Conservation (phyloP, 2,329 filamentous ascomycete genomes). For the Neophaeococcomyces mojaviensis region DNA sequence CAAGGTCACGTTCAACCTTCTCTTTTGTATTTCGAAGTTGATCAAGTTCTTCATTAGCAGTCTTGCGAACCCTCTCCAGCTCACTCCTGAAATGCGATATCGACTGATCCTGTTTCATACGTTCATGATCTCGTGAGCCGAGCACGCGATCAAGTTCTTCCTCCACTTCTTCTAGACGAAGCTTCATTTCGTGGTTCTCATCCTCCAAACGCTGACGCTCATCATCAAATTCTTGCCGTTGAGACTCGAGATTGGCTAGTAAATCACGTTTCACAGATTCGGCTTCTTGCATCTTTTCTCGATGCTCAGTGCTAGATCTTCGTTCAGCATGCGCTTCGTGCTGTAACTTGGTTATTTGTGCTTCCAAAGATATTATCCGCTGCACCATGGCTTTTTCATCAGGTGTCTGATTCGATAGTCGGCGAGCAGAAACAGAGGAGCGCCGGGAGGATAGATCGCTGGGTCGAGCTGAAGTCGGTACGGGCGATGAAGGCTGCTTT, state of each 20-base stretch:
- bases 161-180: constrained; percentile 78
- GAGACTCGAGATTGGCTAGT: constrained; percentile 86
- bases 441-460: constrained; percentile 13
- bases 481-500: constrained; percentile 30
- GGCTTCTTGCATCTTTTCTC: constrained; percentile 65
- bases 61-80: constrained; percentile 43
- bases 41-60: constrained; percentile 35
- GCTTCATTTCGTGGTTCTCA: constrained; percentile 68
- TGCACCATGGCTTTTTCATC: constrained; percentile 57
- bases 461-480: constrained; percentile 25
- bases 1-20: constrained; percentile 53
- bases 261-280: constrained; percentile 91
- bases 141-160: constrained; percentile 82
- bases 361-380: constrained; percentile 62
- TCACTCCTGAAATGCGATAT: constrained; percentile 64
- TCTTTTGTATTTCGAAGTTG: constrained; percentile 42
- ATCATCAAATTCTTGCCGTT: constrained; percentile 78
- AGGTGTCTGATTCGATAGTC: constrained; percentile 52
- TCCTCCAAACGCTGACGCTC: constrained; percentile 77
- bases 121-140: constrained; percentile 76
- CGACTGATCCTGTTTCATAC: constrained; percentile 60
- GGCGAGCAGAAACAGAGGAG: constrained; percentile 33
- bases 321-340: constrained; percentile 58
- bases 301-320: constrained; percentile 47
- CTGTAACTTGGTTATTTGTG: constrained; percentile 64